Conservation (phyloP, 441 rosid genomes). For the Pelargonium fulgidum region DNA sequence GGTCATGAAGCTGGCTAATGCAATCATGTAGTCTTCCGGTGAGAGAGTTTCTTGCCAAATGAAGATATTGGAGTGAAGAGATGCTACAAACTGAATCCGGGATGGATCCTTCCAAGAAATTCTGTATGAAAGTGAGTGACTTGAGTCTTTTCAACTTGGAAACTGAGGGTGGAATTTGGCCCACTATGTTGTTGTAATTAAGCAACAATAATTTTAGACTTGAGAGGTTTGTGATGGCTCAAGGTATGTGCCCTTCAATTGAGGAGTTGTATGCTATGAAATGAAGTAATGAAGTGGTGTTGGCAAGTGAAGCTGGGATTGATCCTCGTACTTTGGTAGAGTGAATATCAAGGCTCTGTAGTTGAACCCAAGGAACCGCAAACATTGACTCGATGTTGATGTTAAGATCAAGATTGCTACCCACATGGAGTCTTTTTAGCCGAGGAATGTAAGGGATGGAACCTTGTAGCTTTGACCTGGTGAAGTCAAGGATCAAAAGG, state of each 20-base stretch:
- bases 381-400: conserved; percentile 22
- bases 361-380: conserved; percentile 18
- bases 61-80: conserved; percentile 19
- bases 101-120: conserved; percentile 19
- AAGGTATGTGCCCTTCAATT: conserved; percentile 21
- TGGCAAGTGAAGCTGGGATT: conserved; percentile 12
- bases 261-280: conserved; percentile 18
- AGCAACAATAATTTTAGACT: not conserved
- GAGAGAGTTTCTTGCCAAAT: conserved; percentile 14
- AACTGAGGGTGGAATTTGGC: conserved; percentile 21
- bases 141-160: conserved; percentile 20
- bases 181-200: conserved; percentile 18
- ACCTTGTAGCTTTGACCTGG: conserved; percentile 21
- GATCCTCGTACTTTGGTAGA: conserved; percentile 5
- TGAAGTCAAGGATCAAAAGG: conserved; percentile 21
- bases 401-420: conserved; percentile 5
- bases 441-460: conserved; percentile 26
- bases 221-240: conserved; percentile 23
- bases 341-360: conserved; percentile 20
- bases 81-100: conserved; percentile 25
- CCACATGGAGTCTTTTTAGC: conserved; percentile 16
- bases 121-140: conserved; percentile 15
- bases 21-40: conserved; percentile 24
- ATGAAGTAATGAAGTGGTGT: conserved; percentile 17
- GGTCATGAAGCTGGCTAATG: conserved; percentile 18